Conservation (phyloP, 495 filamentous ascomycete species). For the Neurospora sp. region DNA sequence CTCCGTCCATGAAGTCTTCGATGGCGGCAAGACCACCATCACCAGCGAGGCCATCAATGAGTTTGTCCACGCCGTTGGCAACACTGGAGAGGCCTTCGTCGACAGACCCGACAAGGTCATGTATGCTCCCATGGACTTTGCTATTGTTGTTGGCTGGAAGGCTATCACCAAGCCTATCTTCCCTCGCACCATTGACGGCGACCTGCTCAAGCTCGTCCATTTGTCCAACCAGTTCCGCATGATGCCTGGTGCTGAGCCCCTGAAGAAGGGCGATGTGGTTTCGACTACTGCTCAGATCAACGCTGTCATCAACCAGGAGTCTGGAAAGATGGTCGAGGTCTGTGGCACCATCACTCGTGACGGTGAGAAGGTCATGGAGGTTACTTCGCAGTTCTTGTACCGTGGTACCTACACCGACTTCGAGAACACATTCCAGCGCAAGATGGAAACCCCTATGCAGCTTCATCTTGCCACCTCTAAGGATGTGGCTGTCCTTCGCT, state of each 20-base stretch:
- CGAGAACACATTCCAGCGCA: conserved; percentile 97
- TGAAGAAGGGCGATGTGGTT: conserved; percentile 89
- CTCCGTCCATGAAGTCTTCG: conserved; percentile 73
- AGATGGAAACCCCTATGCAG: conserved; percentile 91
- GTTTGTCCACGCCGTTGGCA: conserved; percentile 96
- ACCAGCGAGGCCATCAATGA: conserved; percentile 90
- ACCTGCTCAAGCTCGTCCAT: conserved; percentile 89
- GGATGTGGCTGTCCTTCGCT: conserved; percentile 86
- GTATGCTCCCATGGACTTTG: conserved; percentile 97
- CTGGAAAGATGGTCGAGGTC: conserved; percentile 98
- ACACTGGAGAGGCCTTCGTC: conserved; percentile 97
- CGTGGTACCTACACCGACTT: conserved; percentile 86
- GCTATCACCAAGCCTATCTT: conserved; percentile 98
- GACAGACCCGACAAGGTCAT: conserved; percentile 92
- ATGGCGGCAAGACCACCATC: conserved; percentile 75
- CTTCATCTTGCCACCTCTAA: conserved; percentile 75
- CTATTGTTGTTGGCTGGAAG: conserved; percentile 98
- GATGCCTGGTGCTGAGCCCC: conserved; percentile 86
- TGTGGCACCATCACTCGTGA: conserved; percentile 89
- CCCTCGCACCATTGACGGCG: conserved; percentile 86
- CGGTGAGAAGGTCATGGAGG: conserved; percentile 89
- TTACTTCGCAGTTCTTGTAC: conserved; percentile 96
- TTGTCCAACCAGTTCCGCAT: conserved; percentile 96
- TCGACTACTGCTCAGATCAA: conserved; percentile 94
- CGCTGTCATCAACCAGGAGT: conserved; percentile 94